Base-by-base conservation (phyloP, 108 stramenopile genomes). In the Conticribra weissflogii region DNA sequence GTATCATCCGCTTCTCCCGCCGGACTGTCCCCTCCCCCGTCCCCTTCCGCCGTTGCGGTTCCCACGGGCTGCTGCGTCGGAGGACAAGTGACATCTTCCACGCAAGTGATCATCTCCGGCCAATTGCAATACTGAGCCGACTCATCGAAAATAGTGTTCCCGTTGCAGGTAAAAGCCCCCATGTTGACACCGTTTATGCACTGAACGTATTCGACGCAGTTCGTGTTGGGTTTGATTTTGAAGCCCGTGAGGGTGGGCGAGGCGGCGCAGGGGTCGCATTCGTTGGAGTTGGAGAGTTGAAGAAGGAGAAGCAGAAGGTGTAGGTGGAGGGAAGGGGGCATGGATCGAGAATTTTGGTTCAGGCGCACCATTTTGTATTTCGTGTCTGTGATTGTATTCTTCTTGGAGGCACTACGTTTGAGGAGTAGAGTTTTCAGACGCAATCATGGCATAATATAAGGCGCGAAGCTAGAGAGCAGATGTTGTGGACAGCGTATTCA, bases 101-200 rank as follows among this genome's bases (percentile, higher is more conserved):
- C 47, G 51, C 67, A 68, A 30, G 30, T 44, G 1, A 32, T 21
- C 14, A 12, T 30, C 29, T 12, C 19, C n/a, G 56, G 27, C 67
- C 67, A 68, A 58, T 68, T 56, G 46, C 67, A 68, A 30, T 68
- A 57, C 25, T 46, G 47, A 0, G 54, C 67, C 9, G 0, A 0
- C 31, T 41, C 21, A 47, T 68, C 56, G 45, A 48, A 68, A n/a
- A 68, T 48, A 16, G 67, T 68, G 46, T 68, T 56, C 16, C 67
- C 67, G n/a, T 33, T 23, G 44, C 67, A 68, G 2, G 17, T 29
- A 22, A 68, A 48, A 22, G 27, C 29, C 1, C 41, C 49, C 12
- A 49, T 48, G 27, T 34, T 14, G 12, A 29, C 55, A 3, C 55
- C 46, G 29, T 4, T 0, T 9, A 18, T 31, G 31, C 57, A 58